These are phyloP conservation scores for Colletotrichum sp. DNA, from an alignment of 2,329 filamentous ascomycete genomes.

Conservation along the genomic window DNA sequence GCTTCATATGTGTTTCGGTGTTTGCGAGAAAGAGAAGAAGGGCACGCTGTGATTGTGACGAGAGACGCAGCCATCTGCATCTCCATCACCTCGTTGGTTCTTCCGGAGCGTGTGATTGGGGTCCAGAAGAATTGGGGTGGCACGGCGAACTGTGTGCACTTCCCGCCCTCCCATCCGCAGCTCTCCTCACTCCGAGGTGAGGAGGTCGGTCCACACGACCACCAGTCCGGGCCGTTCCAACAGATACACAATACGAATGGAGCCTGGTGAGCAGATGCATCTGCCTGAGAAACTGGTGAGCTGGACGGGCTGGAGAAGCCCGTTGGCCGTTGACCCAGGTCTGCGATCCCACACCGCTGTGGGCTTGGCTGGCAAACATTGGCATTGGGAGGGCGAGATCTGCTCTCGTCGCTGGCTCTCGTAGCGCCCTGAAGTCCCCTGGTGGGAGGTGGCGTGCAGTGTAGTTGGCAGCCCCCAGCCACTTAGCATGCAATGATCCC, in stretches of 20 bases:
- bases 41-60: conserved; percentile 11
- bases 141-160: not conserved
- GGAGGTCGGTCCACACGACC: not conserved
- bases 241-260: not conserved
- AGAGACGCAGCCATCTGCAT: conserved; percentile 7
- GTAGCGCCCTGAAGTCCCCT: conserved; percentile 4
- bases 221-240: not conserved
- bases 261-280: not conserved
- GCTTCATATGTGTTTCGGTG: conserved; percentile 19
- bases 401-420: not conserved
- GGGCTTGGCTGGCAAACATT: not conserved
- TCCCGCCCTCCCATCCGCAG: not conserved
- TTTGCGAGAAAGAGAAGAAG: not conserved
- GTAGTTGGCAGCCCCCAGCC: conserved; percentile 7
- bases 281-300: not conserved
- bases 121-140: conserved; percentile 7
- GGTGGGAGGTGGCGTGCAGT: conserved; percentile 8
- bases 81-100: conserved; percentile 10
- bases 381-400: not conserved
- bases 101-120: conserved; percentile 7
- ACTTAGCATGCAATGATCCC: conserved; percentile 11
- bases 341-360: not conserved
- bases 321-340: not conserved
- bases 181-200: not conserved
- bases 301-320: not conserved